Base-by-base conservation (phyloP, 306 rosid genomes). In the Astragalus membranaceus region DNA sequence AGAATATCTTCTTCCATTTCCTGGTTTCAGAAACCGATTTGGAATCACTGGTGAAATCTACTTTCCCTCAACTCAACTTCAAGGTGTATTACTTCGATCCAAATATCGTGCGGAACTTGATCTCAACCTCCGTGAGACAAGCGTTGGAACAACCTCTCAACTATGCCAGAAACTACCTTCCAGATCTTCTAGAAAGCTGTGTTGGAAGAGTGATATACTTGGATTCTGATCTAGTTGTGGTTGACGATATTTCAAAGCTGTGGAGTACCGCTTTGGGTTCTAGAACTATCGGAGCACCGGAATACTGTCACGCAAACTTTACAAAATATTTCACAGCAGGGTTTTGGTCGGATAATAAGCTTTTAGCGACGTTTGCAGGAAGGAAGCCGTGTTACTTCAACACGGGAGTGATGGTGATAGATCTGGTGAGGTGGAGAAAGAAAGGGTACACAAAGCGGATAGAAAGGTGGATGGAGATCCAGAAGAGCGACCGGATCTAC, bases 351-450 rank as follows among this genome's bases (percentile, higher is more conserved):
- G 82, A 80, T 2, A 37, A 12, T 55, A 42, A 63, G 42, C 64
- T 72, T 29, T 12, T 83, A 62, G 69, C 69, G 36, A 44, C 85
- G 1, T 89, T 89, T 37, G 6, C 47, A 2, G 51, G 74, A 9
- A 43, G 96, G 72, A 87, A 53, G 29, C 84, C 87, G 0, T 89
- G 96, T n/a, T 89, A 90, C 72, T 90, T 90, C 67, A 90, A 90
- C 78, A 84, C 95, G 0, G 95, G 96, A 12, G 96, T 90, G 53
- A 88, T 90, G 96, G 96, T 90, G 4, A 84, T 90, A 78, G 96
- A 90, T 88, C 88, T 90, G 64, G 86, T 32, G 0, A 64, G 46
- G 48, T 90, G 96, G 96, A 80, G 96, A 64, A 79, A 69, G 48
- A 71, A 16, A 13, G 55, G 76, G 16, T 89, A 77, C 79, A 79